A percentile compares a stretch with the other conserved stretches of the same genome.
Evolutionary conservation across 1,139 yeast genomes (phyloP).

Genomic region (Arxiozyma slooffiae): DNA sequence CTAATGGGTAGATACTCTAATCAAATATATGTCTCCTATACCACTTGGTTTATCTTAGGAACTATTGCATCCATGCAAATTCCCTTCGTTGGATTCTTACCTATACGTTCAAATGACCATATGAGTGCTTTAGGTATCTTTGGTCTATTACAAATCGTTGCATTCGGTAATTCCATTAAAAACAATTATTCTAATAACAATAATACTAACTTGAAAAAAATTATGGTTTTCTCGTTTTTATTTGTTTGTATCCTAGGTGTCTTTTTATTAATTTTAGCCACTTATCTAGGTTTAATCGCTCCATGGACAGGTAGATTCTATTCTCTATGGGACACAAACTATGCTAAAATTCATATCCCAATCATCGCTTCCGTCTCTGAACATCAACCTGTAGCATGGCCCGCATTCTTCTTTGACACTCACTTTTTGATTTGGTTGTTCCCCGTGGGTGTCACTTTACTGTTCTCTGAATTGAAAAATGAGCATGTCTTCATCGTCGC

Average conservation of each 20-base stretch:
- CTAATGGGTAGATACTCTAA: constrained; percentile 91
- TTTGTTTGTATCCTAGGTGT: constrained; percentile 54
- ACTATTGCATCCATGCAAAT: constrained; percentile 98
- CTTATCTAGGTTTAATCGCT: constrained; percentile 88
- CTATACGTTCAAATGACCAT: constrained; percentile 94
- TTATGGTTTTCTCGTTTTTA: constrained; percentile 52
- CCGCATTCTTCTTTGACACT: constrained; percentile 91
- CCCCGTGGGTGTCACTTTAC: constrained; percentile 92
- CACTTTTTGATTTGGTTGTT: constrained; percentile 91
- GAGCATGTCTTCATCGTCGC: constrained; percentile 91
- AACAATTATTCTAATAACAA: constrained; percentile 33
- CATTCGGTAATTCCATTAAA: constrained; percentile 75
- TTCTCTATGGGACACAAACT: constrained; percentile 95
- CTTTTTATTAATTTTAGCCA: constrained; percentile 63
- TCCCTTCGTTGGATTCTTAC: constrained; percentile 95
- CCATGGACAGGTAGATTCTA: constrained; percentile 99
- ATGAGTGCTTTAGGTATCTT: constrained; percentile 98
- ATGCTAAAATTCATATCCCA: constrained; percentile 96
- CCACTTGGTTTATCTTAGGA: constrained; percentile 95
- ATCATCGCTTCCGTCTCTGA: constrained; percentile 98
- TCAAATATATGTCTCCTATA: constrained; percentile 78
- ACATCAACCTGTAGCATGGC: constrained; percentile 99
- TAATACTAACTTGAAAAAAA: constrained; percentile 46
- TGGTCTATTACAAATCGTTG: constrained; percentile 85
- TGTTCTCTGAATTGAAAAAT: constrained; percentile 80